A percentile compares a stretch with the other conserved stretches of the same genome.
These are phyloP conservation scores for Kandelia obovata DNA, from an alignment of 345 rosid genomes.

Conservation along the genomic window DNA sequence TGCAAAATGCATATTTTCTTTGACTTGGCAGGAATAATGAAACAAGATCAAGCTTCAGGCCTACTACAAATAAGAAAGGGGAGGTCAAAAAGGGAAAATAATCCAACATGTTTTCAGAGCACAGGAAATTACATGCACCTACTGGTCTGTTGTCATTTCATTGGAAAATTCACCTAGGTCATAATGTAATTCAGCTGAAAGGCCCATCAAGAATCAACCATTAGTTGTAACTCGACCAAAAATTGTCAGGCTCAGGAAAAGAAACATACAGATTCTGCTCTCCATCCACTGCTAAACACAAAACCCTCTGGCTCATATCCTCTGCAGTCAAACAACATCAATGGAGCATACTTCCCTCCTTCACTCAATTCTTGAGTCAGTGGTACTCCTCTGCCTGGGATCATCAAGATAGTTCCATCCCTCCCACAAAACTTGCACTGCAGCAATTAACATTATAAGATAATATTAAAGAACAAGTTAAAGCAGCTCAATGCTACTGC, in stretches of 20 bases:
- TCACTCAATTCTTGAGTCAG: conserved; percentile 53
- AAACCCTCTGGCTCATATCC: conserved; percentile 79
- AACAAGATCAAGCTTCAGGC: neutral
- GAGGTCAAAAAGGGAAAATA: neutral
- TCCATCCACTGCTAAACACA: conserved; percentile 64
- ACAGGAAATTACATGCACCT: too few species aligned
- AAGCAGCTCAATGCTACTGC: too few species aligned
- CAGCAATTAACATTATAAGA: neutral
- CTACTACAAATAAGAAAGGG: neutral
- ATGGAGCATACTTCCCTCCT: conserved; percentile 55
- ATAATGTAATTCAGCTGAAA: neutral
- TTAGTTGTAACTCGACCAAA: neutral
- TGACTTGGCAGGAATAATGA: neutral
- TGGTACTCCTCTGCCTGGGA: conserved; percentile 63
- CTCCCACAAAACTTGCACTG: conserved; percentile 88
- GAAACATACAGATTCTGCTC: conserved; percentile 73
- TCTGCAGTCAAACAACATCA: conserved; percentile 83
- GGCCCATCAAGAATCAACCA: neutral
- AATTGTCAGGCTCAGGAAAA: neutral
- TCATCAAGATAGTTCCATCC: conserved; percentile 79
- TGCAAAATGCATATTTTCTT: neutral
- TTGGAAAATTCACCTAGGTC: neutral
- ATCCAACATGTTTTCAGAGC: neutral
- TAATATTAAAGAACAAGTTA: too few species aligned
- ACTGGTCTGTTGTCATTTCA: neutral